Conservation (phyloP, 192 early-diverging fungal genomes). For the Linnemannia exigua region DNA sequence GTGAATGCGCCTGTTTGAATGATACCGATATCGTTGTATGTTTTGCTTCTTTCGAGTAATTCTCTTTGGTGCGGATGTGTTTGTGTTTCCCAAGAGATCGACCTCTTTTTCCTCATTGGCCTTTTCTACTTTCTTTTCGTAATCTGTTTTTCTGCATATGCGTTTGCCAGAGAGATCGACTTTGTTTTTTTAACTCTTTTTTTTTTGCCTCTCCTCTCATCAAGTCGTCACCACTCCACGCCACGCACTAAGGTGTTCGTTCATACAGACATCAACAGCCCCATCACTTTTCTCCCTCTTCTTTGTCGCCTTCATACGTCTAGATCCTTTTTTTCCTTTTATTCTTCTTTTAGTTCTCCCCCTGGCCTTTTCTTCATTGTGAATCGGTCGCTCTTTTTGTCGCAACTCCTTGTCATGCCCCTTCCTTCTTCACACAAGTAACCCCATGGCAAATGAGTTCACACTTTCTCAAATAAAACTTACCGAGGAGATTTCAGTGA, state of each 20-base stretch:
- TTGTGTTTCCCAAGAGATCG: background rate
- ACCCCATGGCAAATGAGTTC: background rate
- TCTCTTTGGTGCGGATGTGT: too few species aligned
- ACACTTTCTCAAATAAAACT: constrained; percentile 17
- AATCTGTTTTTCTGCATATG: too few species aligned
- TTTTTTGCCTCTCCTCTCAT: background rate
- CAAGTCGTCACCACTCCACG: background rate
- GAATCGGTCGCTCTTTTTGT: background rate
- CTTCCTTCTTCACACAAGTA: background rate
- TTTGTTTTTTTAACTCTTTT: background rate
- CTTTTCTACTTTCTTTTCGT: too few species aligned
- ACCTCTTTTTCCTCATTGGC: too few species aligned
- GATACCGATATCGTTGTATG: too few species aligned
- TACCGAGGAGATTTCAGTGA: constrained; percentile 67
- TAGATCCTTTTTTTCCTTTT: background rate
- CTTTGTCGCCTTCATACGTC: background rate
- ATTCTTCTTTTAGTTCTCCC: background rate
- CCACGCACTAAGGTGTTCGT: background rate
- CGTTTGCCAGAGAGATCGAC: background rate
- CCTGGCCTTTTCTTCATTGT: background rate
- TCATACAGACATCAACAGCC: background rate
- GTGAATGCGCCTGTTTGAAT: background rate
- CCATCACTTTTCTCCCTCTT: background rate
- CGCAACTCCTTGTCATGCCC: background rate
- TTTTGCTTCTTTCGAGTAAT: too few species aligned